These are phyloP conservation scores for Lithocarpus polystachyus DNA, from an alignment of 306 rosid species.

Conservation along the genomic window DNA sequence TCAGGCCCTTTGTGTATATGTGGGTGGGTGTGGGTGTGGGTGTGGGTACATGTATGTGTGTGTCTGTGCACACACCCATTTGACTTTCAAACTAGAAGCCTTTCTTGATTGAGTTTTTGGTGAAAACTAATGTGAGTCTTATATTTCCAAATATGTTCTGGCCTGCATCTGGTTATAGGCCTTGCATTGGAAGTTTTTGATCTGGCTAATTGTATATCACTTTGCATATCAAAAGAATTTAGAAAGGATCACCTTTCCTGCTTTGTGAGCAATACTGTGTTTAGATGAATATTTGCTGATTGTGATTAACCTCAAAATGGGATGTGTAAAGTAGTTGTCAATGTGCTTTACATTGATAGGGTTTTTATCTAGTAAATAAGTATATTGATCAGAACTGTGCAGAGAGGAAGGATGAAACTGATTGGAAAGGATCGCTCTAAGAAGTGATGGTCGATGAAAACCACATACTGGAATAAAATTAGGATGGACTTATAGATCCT, in stretches of 20 bases:
- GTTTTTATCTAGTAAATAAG: neutral
- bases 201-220: neutral
- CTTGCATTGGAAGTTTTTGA: neutral
- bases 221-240: neutral
- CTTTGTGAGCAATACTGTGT: neutral
- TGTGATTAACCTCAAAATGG: neutral
- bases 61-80: neutral
- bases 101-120: too few species aligned
- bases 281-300: neutral
- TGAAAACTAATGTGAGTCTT: neutral
- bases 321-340: neutral
- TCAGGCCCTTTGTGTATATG: constrained; percentile 11
- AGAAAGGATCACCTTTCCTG: neutral
- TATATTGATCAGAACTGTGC: neutral
- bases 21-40: neutral
- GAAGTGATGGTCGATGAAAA: neutral
- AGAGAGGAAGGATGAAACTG: neutral
- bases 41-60: neutral
- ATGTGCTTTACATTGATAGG: neutral
- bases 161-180: neutral
- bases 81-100: too few species aligned
- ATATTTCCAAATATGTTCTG: neutral
- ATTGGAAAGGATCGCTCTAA: neutral
- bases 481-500: neutral
- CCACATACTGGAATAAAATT: neutral